Evolutionary conservation across 129 eudicot species (phyloP).

Genomic region (Tagetes patula): DNA sequence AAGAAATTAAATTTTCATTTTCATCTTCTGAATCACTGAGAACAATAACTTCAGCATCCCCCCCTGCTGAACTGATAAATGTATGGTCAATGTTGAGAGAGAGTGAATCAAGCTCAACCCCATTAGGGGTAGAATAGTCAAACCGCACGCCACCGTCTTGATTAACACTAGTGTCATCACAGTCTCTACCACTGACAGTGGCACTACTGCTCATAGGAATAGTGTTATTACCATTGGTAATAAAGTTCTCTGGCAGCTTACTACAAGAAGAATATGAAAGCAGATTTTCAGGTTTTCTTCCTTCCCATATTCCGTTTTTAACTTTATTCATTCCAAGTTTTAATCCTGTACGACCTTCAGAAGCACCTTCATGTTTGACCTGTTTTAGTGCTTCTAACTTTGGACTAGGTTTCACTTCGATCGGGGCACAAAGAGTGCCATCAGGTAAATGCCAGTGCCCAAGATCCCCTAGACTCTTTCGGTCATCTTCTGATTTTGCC

Average conservation of each 20-base stretch:
- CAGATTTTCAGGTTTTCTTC: conserved; percentile 47
- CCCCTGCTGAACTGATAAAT: conserved; percentile 30
- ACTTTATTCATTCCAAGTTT: conserved; percentile 69
- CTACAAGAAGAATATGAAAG: conserved; percentile 48
- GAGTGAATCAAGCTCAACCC: conserved; percentile 64
- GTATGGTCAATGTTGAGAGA: conserved; percentile 44
- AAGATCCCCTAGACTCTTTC: conserved; percentile 66
- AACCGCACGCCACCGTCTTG: conserved; percentile 59
- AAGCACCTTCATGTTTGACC: conserved; percentile 61
- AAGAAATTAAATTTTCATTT: conserved; percentile 40
- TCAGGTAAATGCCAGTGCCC: conserved; percentile 83
- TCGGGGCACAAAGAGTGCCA: conserved; percentile 52
- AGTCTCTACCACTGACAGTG: conserved; percentile 74
- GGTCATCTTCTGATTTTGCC: conserved; percentile 72
- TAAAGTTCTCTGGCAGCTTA: conserved; percentile 36
- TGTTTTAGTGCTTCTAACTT: conserved; percentile 55
- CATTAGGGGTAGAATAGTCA: conserved; percentile 51
- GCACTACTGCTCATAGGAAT: conserved; percentile 91
- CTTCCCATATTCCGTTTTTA: conserved; percentile 63
- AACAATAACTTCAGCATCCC: conserved; percentile 61
- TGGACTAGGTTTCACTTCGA: conserved; percentile 42
- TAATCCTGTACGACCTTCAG: conserved; percentile 62
- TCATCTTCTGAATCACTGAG: conserved; percentile 84
- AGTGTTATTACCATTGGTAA: conserved; percentile 40
- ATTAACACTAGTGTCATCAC: conserved; percentile 81